Evolutionary conservation across 768 basidiomycete species (phyloP), one percentile per base, ranked within the genome.

Genomic region (Boletus sensibilis): DNA sequence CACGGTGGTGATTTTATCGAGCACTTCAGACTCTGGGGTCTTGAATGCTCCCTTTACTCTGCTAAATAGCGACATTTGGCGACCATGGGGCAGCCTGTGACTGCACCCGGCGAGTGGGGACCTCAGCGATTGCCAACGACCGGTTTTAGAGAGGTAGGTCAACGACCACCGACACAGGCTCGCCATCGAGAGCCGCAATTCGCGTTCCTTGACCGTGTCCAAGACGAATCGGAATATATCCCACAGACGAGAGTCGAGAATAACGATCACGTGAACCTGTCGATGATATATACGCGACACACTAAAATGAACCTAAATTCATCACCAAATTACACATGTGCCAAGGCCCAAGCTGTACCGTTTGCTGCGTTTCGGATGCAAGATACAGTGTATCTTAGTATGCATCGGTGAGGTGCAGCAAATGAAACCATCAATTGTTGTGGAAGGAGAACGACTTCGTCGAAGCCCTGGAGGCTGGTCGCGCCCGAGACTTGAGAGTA

Each of bases 11-110:
- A 67, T 64, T 41, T 46, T 61, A 10, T 61, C 54, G 16, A 64
- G 67, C 2, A 53, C 39, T 13, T 57, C 16, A 1, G 64, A 66
- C 23, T 66, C 61, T 44, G 61, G 48, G 9, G 56, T 39, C 44
- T 50, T 64, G 64, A 61, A 47, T 4, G 40, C 27, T 8, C 47
- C 38, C 20, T 49, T 53, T 21, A 45, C 25, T 6, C 25, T 44
- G 31, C 31, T 55, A 25, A 60, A 25, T 0, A 66, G 29, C 3
- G 64, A 68, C 23, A 66, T 37, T 12, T 55, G 59, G n/a, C 67
- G 62, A 35, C 42, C 29, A 44, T 34, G 33, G 21, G 27, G 10
- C 1, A 41, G 5, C 4, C 39, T 25, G 25, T 27, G 39, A 7
- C 16, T 11, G 39, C 53, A 44, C 4, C 23, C 14, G 13, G 12